phyloP scores from a whole-genome alignment of 495 filamentous ascomycete species.

The Lophium mytilinum region DNA sequence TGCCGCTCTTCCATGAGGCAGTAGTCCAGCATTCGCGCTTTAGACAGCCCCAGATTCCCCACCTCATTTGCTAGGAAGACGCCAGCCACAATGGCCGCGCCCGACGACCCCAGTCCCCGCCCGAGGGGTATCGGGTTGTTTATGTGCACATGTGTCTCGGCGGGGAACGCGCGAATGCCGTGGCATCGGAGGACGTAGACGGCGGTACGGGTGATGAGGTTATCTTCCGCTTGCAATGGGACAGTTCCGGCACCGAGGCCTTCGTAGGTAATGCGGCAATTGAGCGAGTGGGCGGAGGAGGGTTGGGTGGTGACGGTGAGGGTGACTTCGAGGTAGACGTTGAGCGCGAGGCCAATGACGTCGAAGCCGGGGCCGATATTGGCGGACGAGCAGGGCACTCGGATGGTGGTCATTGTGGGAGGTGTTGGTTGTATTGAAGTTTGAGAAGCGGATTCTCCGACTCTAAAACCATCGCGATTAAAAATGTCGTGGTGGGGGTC shows the following conservation, averaged over 20 bases:
- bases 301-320: slow-evolving; percentile 53
- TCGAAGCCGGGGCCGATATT: slow-evolving; percentile 98
- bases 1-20: slow-evolving; percentile 95
- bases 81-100: slow-evolving; percentile 89
- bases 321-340: slow-evolving; percentile 77
- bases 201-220: slow-evolving; percentile 84
- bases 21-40: slow-evolving; percentile 83
- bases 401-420: slow-evolving; percentile 24
- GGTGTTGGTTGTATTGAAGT: too few species aligned
- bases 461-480: not conserved
- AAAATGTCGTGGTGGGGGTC: not conserved
- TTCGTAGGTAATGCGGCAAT: slow-evolving; percentile 85
- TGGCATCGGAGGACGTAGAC: slow-evolving; percentile 91
- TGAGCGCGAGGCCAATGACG: slow-evolving; percentile 88
- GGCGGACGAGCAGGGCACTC: slow-evolving; percentile 76
- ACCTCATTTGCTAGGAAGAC: slow-evolving; percentile 87
- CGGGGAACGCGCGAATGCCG: slow-evolving; percentile 69
- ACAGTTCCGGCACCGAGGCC: slow-evolving; percentile 74
- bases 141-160: slow-evolving; percentile 83
- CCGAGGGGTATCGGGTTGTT: slow-evolving; percentile 88
- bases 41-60: slow-evolving; percentile 66
- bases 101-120: slow-evolving; percentile 83
- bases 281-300: slow-evolving; percentile 55
- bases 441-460: not conserved
- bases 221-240: slow-evolving; percentile 65